Evolutionary conservation across 306 rosid species (phyloP).

Genomic region (Lagenaria siceraria): DNA sequence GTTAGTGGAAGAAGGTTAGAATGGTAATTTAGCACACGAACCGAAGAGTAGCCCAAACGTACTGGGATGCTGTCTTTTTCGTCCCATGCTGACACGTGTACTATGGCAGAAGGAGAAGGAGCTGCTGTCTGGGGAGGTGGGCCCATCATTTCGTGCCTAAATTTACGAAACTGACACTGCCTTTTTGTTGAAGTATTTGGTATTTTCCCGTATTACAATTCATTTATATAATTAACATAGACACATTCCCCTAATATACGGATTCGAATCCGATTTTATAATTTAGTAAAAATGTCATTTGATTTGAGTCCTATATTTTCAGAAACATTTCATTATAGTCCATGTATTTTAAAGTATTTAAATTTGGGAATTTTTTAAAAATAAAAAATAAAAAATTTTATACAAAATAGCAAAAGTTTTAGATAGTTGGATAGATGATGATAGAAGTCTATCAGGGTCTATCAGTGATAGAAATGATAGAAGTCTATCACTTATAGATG

Average conservation of each 20-base stretch:
- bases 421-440: too few relatives aligned
- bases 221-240: background rate
- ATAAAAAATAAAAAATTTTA: too few relatives aligned
- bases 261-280: background rate
- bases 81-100: conserved; percentile 56
- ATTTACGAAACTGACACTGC: conserved; percentile 15
- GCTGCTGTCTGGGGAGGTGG: conserved; percentile 14
- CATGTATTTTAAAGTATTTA: too few relatives aligned
- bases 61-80: conserved; percentile 22
- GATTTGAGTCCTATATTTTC: too few relatives aligned
- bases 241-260: background rate
- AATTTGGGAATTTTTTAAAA: too few relatives aligned
- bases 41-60: conserved; percentile 9
- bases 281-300: too few relatives aligned
- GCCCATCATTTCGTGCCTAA: conserved; percentile 16
- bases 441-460: too few relatives aligned
- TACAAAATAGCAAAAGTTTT: too few relatives aligned
- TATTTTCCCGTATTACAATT: background rate
- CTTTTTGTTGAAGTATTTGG: background rate
- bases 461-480: too few relatives aligned
- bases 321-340: too few relatives aligned
- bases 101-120: conserved; percentile 11
- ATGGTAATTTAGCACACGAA: background rate
- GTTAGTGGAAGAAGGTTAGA: background rate
- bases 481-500: too few relatives aligned